A percentile compares a stretch with the other conserved stretches of the same genome.
These are phyloP conservation scores for Lanmaoa rubissima DNA, from an alignment of 768 basidiomycete species.

Conservation along the genomic window DNA sequence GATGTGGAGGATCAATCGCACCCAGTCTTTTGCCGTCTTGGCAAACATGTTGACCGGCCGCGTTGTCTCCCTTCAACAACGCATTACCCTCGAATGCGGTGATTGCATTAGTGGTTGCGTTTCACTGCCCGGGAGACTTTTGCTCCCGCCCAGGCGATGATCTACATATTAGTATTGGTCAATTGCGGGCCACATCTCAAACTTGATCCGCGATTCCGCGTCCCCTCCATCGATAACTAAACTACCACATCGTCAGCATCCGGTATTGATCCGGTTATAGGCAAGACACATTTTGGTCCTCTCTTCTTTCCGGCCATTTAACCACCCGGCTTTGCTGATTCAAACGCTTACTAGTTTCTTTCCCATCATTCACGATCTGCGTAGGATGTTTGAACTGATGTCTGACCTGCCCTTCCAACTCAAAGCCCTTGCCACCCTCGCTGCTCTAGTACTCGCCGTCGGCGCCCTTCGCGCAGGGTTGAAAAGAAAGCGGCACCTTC, in stretches of 20 bases:
- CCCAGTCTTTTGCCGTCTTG: background rate
- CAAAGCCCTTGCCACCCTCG: slow-evolving; percentile 21
- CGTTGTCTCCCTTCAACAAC: background rate
- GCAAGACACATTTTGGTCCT: background rate
- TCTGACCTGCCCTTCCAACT: slow-evolving; percentile 5
- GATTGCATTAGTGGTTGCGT: too few species aligned
- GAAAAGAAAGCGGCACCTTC: slow-evolving; percentile 15
- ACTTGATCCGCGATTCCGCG: background rate
- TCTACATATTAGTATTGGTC: background rate
- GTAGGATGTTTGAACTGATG: slow-evolving; percentile 8
- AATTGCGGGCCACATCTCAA: background rate
- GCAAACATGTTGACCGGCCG: background rate
- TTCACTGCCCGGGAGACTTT: background rate
- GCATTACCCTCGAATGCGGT: background rate
- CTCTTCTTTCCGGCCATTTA: slow-evolving; percentile 12
- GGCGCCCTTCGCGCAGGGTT: slow-evolving; percentile 8
- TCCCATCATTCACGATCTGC: background rate
- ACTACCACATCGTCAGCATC: background rate
- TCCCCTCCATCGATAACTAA: background rate
- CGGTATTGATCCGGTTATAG: background rate
- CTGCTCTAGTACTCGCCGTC: slow-evolving; percentile 16
- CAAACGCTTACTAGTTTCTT: background rate
- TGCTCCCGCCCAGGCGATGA: background rate
- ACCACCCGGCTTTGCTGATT: background rate
- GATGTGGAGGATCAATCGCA: too few species aligned